phyloP scores from a whole-genome alignment of 345 rosid genomes.

The Aurinia saxatilis region DNA sequence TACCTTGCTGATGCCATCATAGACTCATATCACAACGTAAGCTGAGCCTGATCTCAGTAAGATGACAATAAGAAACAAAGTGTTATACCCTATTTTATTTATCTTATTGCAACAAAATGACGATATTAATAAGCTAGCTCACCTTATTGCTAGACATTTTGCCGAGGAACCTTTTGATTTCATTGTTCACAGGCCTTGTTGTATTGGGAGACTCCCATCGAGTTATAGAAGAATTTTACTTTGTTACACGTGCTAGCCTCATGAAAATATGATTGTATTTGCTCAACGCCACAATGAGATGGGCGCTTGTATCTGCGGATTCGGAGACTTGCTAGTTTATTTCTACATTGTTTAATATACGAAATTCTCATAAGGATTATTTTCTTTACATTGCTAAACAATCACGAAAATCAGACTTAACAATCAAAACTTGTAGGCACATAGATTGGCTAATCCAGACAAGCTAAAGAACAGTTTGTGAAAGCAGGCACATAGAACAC shows the following conservation, averaged over 20 bases:
- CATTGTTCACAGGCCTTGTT: slow-evolving; percentile 26
- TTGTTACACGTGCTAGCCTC: not conserved
- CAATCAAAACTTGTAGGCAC: no score
- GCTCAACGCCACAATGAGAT: not conserved
- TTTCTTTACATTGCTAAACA: no score
- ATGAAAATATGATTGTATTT: not conserved
- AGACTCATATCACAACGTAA: slow-evolving; percentile 74
- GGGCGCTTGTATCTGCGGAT: no score
- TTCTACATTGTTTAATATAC: no score
- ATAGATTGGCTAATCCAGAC: no score
- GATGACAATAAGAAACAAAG: not conserved
- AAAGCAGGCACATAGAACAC: no score
- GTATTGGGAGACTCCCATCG: slow-evolving; percentile 31
- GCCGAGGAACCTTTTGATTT: not conserved
- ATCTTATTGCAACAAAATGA: not conserved
- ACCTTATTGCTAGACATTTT: not conserved
- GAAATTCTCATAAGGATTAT: no score
- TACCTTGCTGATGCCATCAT: slow-evolving; percentile 86
- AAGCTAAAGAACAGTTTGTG: no score
- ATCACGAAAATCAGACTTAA: no score
- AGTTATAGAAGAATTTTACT: slow-evolving; percentile 23
- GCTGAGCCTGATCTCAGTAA: slow-evolving; percentile 29
- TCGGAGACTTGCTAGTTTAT: no score
- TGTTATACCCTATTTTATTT: not conserved
- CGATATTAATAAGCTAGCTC: slow-evolving; percentile 17